Percentiles rank a stretch among this genome's conserved stretches.
These are phyloP conservation scores for Penicillium italicum DNA, from an alignment of 2,329 filamentous ascomycete species.

Conservation along the genomic window DNA sequence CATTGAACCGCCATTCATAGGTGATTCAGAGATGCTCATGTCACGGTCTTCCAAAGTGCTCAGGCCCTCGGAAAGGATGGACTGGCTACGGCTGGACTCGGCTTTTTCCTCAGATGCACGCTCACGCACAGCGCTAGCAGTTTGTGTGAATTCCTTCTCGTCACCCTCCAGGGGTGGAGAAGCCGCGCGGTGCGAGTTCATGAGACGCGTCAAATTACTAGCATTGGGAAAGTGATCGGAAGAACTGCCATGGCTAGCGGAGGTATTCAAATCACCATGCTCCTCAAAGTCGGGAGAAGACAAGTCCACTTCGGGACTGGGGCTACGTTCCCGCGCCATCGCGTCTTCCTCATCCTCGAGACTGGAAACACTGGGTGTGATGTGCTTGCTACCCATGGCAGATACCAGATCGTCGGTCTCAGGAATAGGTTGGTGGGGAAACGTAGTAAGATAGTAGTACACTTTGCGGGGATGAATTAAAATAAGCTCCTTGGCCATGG, in stretches of 20 bases:
- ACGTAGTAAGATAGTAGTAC: slow-evolving; percentile 94
- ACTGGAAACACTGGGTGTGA: slow-evolving; percentile 80
- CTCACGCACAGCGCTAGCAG: slow-evolving; percentile 75
- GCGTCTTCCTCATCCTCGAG: slow-evolving; percentile 66
- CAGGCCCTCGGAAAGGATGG: slow-evolving; percentile 46
- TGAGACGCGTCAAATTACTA: slow-evolving; percentile 55
- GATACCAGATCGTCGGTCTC: slow-evolving; percentile 54
- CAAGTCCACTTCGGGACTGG: slow-evolving; percentile 89
- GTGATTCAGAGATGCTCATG: slow-evolving; percentile 29
- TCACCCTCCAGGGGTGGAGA: slow-evolving; percentile 90
- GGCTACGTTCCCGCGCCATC: slow-evolving; percentile 62
- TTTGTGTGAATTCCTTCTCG: slow-evolving; percentile 95
- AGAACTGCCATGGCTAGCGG: slow-evolving; percentile 61
- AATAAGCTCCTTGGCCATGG: slow-evolving; percentile 88
- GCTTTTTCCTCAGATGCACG: slow-evolving; percentile 44
- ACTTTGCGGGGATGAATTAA: slow-evolving; percentile 89
- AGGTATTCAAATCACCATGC: slow-evolving; percentile 53
- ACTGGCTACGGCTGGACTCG: slow-evolving; percentile 29
- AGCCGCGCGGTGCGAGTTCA: slow-evolving; percentile 66
- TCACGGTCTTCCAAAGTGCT: slow-evolving; percentile 28
- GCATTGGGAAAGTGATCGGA: slow-evolving; percentile 51
- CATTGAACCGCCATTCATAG: slow-evolving; percentile 32
- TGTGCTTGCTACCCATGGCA: slow-evolving; percentile 56
- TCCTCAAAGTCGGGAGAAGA: slow-evolving; percentile 82
- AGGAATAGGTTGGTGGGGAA: slow-evolving; percentile 75